A percentile compares a stretch with the other conserved stretches of the same genome.
Evolutionary conservation across 768 basidiomycete genomes (phyloP).

Genomic region (Sporobolomyces phaffii): DNA sequence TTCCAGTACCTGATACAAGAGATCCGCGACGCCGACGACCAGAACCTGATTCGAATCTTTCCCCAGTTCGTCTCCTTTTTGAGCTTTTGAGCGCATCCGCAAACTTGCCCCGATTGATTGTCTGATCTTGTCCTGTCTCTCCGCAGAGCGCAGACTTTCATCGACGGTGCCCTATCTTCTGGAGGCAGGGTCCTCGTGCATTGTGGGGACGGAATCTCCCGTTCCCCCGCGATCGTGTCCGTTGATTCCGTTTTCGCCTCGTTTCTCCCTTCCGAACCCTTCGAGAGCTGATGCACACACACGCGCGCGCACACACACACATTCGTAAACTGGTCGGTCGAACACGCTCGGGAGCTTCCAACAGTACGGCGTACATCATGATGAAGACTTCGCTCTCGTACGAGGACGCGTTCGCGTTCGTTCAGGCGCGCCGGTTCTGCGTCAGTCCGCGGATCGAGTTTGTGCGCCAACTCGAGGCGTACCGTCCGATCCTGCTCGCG

Average conservation of each 20-base stretch:
- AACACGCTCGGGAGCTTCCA: fast-evolving
- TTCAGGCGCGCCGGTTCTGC: constrained; percentile 64
- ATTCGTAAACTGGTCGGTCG: no score
- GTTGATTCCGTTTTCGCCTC: constrained; percentile 11
- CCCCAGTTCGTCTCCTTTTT: constrained; percentile 57
- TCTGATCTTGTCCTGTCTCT: no score
- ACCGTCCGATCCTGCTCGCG: constrained; percentile 85
- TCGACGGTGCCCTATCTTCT: constrained; percentile 26
- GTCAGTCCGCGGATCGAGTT: constrained; percentile 90
- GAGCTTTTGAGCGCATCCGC: not conserved
- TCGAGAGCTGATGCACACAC: no score
- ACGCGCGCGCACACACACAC: no score
- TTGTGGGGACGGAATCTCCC: constrained; percentile 43
- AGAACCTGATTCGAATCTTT: constrained; percentile 85
- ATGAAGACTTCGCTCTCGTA: constrained; percentile 25
- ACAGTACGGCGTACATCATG: constrained; percentile 43
- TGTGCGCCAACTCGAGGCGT: constrained; percentile 89
- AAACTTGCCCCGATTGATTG: not conserved
- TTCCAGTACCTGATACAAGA: constrained; percentile 75
- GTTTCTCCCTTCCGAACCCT: not conserved
- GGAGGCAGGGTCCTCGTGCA: constrained; percentile 41
- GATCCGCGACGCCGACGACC: constrained; percentile 87
- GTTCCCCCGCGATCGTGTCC: constrained; percentile 42
- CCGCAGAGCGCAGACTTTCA: constrained; percentile 39
- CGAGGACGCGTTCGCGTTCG: constrained; percentile 43